These are phyloP conservation scores for Melastoma candidum DNA, from an alignment of 441 rosid species.

Conservation along the genomic window DNA sequence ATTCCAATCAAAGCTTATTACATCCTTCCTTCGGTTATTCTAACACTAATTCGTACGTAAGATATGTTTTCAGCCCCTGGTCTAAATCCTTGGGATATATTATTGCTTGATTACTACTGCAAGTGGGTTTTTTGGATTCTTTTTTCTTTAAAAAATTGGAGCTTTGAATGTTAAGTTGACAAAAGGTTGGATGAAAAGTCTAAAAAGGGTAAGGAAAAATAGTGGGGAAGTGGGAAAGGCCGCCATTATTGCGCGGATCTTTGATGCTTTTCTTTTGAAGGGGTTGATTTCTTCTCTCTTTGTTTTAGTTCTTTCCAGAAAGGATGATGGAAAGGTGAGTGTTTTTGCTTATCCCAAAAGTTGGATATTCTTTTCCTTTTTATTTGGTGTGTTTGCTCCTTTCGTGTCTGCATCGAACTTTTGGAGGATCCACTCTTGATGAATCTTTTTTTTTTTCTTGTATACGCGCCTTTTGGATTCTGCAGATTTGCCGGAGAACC, in stretches of 20 bases:
- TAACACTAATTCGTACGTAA: no score
- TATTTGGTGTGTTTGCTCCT: no score
- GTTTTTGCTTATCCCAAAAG: conserved; percentile 3
- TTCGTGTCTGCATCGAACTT: no score
- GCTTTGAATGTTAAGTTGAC: conserved; percentile 6
- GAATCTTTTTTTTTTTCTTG: no score
- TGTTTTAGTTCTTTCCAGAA: conserved; percentile 10
- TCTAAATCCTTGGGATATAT: no score
- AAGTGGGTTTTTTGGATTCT: no score
- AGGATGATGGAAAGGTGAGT: conserved; percentile 4
- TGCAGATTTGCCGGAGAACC: conserved; percentile 46
- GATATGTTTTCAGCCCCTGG: no score
- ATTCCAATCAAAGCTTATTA: no score
- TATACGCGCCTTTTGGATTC: neutral
- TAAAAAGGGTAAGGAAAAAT: conserved; percentile 2
- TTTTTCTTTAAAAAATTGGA: no score
- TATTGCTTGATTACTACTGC: no score
- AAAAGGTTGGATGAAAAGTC: conserved; percentile 5
- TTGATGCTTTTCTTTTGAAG: conserved; percentile 11
- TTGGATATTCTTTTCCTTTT: neutral
- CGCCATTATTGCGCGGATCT: conserved; percentile 30
- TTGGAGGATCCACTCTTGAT: no score
- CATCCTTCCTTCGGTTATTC: no score
- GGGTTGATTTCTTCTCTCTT: neutral
- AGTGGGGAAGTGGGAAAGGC: conserved; percentile 24